Base-by-base conservation (phyloP, 208 protist genomes). In the Leishmania amazonensis region DNA sequence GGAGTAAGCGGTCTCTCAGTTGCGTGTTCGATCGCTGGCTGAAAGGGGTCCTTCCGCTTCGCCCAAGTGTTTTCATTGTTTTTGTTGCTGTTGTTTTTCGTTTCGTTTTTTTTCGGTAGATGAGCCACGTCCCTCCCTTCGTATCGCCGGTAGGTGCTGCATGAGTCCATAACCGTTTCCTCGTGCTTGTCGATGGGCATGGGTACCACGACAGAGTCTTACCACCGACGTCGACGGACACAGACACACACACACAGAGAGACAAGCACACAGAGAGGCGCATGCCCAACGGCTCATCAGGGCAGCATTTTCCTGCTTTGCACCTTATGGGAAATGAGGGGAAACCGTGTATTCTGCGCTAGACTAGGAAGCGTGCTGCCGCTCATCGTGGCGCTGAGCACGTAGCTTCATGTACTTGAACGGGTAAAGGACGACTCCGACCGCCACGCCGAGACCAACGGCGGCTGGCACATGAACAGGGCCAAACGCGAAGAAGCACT, bases 401-500 rank as follows among this genome's bases (percentile, higher is more conserved):
- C 85, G 79, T 28, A 86, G 38, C 79, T 94, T 94, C 75, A 77
- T 76, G 51, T 83, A 92, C 76, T 95, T 93, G 77, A 92, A 91
- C 7, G 91, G 91, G 65, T 90, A 93, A 57, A 93, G 24, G 5
- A 88, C 5, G 31, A 76, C 17, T 7, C 91, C 91, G 38, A 92
- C 77, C 24, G 65, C 75, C 3, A 71, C 54, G n/a, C 91, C 91
- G 42, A 95, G 74, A 5, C 75, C 87, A 5, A 92, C 58, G 7
- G 83, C 78, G 6, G 72, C 87, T 11, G 91, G 91, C 11, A 95
- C 62, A 71, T 95, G 91, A 31, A 91, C 68, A 4, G 78, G 71
- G 1, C 84, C 78, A 75, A 84, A 95, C 21, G 91, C 91, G 72
- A 93, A 87, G 45, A 92, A 88, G 73, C 88, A 92, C 81, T 95